phyloP scores from a whole-genome alignment of 352 stramenopile genomes.

The Phytophthora sp. region DNA sequence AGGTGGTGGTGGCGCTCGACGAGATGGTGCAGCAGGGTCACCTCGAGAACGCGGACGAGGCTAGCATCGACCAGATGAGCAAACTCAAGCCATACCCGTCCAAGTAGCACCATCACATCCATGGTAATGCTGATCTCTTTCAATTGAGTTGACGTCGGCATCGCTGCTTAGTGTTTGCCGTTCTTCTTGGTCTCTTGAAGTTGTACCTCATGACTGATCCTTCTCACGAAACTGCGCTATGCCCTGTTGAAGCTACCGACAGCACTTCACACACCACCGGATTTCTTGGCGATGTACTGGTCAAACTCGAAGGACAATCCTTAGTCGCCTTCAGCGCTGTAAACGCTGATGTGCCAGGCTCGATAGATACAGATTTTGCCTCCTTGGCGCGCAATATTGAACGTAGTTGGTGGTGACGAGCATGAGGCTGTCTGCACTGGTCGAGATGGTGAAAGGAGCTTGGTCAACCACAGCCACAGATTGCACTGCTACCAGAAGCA shows the following conservation, averaged over 20 bases:
- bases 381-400: constrained; percentile 10
- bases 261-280: constrained; percentile 5
- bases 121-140: neutral
- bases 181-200: too few relatives aligned
- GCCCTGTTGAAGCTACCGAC: neutral
- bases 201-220: neutral
- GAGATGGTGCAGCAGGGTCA: constrained; percentile 74
- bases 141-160: neutral
- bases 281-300: constrained; percentile 2
- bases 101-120: constrained; percentile 11
- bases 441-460: too few relatives aligned
- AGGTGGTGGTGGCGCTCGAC: constrained; percentile 68
- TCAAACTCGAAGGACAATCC: too few relatives aligned
- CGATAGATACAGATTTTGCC: neutral
- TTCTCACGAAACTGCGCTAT: neutral
- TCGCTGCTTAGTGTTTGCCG: neutral
- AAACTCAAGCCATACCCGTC: constrained; percentile 43
- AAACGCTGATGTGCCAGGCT: too few relatives aligned
- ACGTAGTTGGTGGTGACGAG: too few relatives aligned
- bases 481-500: too few relatives aligned
- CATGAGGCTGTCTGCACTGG: too few relatives aligned
- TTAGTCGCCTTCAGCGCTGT: neutral
- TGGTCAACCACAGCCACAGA: neutral
- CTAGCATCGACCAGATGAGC: constrained; percentile 52
- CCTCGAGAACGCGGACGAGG: constrained; percentile 56